A percentile compares a stretch with the other conserved stretches of the same genome.
Evolutionary conservation across 176 grass and related monocot genomes (phyloP).

Genomic region (Carex scoparia): DNA sequence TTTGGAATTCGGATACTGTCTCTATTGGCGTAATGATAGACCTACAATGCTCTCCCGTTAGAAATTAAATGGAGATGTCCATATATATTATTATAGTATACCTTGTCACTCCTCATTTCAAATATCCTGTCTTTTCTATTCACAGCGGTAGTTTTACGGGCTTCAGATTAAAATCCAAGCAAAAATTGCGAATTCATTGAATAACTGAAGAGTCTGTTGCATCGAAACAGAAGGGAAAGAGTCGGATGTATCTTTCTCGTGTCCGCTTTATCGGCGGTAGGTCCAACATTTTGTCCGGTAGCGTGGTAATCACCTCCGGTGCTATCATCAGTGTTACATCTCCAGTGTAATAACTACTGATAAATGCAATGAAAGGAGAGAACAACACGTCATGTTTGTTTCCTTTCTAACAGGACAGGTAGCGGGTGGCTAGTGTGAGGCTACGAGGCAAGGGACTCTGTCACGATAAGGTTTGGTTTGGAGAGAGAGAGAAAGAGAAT

Average conservation of each 20-base stretch:
- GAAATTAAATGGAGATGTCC: background rate
- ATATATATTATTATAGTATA: background rate
- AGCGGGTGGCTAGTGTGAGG: background rate
- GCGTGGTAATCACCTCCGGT: background rate
- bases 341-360: background rate
- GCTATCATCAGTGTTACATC: background rate
- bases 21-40: background rate
- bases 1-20: constrained; percentile 18
- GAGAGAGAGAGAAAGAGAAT: background rate
- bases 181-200: background rate
- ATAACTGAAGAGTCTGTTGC: background rate
- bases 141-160: no score
- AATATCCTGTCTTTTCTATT: background rate
- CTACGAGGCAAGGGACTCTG: background rate
- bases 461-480: background rate
- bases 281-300: background rate
- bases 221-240: background rate
- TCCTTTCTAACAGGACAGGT: background rate
- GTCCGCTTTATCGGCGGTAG: background rate
- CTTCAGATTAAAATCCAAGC: background rate
- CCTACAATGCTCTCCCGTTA: background rate
- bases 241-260: background rate
- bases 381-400: background rate
- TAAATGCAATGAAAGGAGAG: background rate
- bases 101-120: background rate